Evolutionary conservation across 176 grass and related monocot species (phyloP).

Genomic region (Lolium multiflorum): DNA sequence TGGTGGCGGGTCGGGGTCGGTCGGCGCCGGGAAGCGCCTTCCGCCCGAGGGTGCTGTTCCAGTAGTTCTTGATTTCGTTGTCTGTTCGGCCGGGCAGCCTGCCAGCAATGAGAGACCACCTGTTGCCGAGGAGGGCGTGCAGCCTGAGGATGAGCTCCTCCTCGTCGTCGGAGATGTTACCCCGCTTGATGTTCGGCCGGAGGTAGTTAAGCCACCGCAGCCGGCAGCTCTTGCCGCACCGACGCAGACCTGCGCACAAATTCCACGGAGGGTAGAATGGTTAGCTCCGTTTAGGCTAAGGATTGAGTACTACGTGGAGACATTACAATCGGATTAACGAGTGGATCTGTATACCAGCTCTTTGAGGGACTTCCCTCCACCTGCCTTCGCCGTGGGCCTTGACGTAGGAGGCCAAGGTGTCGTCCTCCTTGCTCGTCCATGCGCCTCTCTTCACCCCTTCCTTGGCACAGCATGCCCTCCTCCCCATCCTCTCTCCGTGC

Average conservation of each 20-base stretch:
- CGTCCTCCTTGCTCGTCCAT: conserved; percentile 76
- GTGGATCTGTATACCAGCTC: conserved; percentile 47
- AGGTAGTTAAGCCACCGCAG: conserved; percentile 87
- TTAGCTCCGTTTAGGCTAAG: no score
- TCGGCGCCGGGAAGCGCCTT: conserved; percentile 24
- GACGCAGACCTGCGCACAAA: conserved; percentile 50
- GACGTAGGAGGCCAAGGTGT: conserved; percentile 60
- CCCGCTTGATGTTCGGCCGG: conserved; percentile 66
- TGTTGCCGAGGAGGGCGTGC: conserved; percentile 83
- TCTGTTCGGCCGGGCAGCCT: no score
- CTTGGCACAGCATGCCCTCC: conserved; percentile 70
- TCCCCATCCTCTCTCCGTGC: conserved; percentile 53
- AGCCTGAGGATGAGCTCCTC: conserved; percentile 87
- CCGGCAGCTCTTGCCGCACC: conserved; percentile 99
- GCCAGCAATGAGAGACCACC: conserved; percentile 83
- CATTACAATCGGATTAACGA: no score
- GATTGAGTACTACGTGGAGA: no score
- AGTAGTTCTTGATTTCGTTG: no score
- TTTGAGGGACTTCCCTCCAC: conserved; percentile 76
- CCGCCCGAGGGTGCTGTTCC: conserved; percentile 49
- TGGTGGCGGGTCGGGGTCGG: not conserved
- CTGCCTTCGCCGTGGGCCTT: conserved; percentile 77
- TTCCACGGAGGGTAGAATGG: not conserved
- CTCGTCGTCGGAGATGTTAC: conserved; percentile 83
- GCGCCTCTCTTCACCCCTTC: conserved; percentile 78